Evolutionary conservation across 2,329 filamentous ascomycete genomes (phyloP).

Genomic region (Aspergillus pseudotamarii): DNA sequence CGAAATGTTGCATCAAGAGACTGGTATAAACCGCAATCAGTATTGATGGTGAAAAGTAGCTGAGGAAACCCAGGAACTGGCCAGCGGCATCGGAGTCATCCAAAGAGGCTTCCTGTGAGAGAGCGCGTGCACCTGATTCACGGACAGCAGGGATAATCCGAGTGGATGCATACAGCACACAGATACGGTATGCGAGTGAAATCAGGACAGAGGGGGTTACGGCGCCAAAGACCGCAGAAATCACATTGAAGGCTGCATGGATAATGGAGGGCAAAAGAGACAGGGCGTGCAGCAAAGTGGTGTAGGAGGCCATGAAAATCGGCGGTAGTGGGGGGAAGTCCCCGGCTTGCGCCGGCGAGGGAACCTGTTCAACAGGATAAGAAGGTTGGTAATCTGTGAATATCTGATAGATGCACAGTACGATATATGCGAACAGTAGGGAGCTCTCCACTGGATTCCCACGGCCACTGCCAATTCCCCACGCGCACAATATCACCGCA

Average conservation of each 20-base stretch:
- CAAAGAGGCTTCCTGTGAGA: constrained; percentile 81
- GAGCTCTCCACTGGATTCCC: constrained; percentile 96
- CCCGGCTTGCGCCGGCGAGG: constrained; percentile 58
- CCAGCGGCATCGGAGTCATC: constrained; percentile 84
- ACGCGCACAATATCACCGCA: constrained; percentile 87
- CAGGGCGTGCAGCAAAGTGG: constrained; percentile 81
- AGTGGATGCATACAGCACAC: constrained; percentile 93
- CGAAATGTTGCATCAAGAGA: constrained; percentile 92
- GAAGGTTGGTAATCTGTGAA: constrained; percentile 97
- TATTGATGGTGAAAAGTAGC: constrained; percentile 93
- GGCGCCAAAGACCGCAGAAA: constrained; percentile 89
- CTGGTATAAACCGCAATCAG: constrained; percentile 96
- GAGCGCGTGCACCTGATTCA: constrained; percentile 78
- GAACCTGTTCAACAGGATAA: constrained; percentile 58
- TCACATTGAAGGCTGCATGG: constrained; percentile 80
- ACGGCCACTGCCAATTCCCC: constrained; percentile 89
- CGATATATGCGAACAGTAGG: constrained; percentile 92
- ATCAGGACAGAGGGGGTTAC: constrained; percentile 96
- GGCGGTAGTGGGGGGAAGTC: constrained; percentile 96
- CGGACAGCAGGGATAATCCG: constrained; percentile 93
- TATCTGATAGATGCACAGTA: constrained; percentile 98
- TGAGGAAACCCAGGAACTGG: constrained; percentile 78
- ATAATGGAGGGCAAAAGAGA: constrained; percentile 81
- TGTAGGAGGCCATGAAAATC: constrained; percentile 98
- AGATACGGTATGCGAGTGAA: constrained; percentile 87